Base-by-base conservation (phyloP, 441 rosid species). In the Kokia cookei region DNA sequence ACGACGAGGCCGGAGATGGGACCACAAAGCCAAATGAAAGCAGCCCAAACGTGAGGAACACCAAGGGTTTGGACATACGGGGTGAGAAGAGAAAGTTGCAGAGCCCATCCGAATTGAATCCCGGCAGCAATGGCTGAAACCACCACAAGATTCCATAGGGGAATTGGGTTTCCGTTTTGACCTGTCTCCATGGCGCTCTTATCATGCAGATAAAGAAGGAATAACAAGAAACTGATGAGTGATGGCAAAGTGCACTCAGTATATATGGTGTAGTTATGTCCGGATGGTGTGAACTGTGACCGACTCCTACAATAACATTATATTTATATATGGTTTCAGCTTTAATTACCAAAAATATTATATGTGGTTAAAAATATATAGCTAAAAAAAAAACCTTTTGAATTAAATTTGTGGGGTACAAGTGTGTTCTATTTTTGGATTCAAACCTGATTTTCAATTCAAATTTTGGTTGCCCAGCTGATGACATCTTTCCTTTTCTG, bases 1-100 rank as follows among this genome's bases (percentile, higher is more conserved):
- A 95, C 97, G 4, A 95, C 68, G 82, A 95, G 84, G 12, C 99
- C 99, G 40, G 98, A 93, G 75, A 94, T 51, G 43, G 99, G 99
- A 1, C 99, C 99, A n/a, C 97, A 93, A 35, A 94, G 91, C 99
- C 98, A 94, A 19, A 94, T 89, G 79, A 88, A 82, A 19, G 99
- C 79, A 0, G 98, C 90, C 98, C 98, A 93, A 29, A 81, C 75
- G 80, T 95, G 99, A 94, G 72, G 92, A 71, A 95, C 87, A 13
- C 99, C 99, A 0, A 95, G 84, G 32, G 87, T 88, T 67, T 95
- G 98, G 3, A 89, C 93, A 74, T 95, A 95, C 0, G 98, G 98
- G 14, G 99, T 95, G 17, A 95, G 69, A 1, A 95, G 81, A 40
- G 98, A 95, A 12, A 95, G 87, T 76, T 95, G 99, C 1, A 95